phyloP scores from a whole-genome alignment of 73 alveolate genomes.

The Paramecium sonneborni region DNA sequence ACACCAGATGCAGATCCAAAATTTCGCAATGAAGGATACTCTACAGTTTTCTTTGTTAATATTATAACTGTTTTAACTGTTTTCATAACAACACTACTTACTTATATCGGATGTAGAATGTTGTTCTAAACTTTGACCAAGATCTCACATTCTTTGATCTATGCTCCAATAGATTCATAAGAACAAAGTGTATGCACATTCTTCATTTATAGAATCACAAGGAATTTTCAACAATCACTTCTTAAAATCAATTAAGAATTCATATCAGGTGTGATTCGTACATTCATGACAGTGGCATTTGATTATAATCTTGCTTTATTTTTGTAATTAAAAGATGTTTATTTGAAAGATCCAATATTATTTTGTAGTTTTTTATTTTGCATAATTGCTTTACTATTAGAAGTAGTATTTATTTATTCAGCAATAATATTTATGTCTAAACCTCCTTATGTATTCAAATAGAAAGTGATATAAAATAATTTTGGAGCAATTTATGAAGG shows the following conservation, averaged over 20 bases:
- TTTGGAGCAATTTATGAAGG: constrained; percentile 47
- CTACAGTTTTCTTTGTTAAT: constrained; percentile 16
- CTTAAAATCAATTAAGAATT: background rate
- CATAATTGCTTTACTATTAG: background rate
- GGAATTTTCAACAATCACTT: background rate
- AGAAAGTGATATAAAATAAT: background rate
- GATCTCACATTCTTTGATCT: background rate
- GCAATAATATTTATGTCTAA: background rate
- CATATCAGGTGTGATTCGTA: constrained; percentile 30
- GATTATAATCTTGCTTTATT: constrained; percentile 38
- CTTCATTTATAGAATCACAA: constrained; percentile 20
- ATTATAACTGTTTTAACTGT: constrained; percentile 23
- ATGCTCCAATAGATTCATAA: background rate
- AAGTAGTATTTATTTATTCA: background rate
- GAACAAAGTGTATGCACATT: background rate
- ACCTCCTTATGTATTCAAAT: background rate
- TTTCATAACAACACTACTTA: background rate
- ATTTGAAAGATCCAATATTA: background rate
- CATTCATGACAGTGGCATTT: constrained; percentile 48
- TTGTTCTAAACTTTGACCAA: background rate
- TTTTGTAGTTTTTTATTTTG: background rate
- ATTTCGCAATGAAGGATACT: constrained; percentile 24
- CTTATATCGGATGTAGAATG: background rate
- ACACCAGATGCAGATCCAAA: constrained; percentile 45
- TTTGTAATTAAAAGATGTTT: background rate